These are phyloP conservation scores for Saposhnikovia divaricata DNA, from an alignment of 129 eudicot genomes.

Conservation along the genomic window DNA sequence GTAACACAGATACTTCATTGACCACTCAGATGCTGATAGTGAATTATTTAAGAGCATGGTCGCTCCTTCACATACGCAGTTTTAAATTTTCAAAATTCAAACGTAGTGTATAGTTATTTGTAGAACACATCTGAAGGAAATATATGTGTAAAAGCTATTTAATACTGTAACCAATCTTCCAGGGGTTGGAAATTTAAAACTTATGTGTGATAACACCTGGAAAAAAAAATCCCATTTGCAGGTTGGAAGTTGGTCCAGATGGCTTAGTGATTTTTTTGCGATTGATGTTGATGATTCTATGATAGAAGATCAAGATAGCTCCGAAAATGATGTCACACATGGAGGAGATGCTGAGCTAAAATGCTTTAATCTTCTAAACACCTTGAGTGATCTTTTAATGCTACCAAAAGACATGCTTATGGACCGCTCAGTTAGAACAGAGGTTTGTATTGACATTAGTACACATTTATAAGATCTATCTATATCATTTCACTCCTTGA, in stretches of 20 bases:
- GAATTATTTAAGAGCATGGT: not conserved
- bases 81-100: slow-evolving; percentile 1
- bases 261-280: slow-evolving; percentile 67
- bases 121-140: not conserved
- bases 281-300: slow-evolving; percentile 35
- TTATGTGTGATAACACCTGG: not conserved
- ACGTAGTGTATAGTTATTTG: not conserved
- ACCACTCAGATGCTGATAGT: not conserved
- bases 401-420: slow-evolving; percentile 95
- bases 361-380: slow-evolving; percentile 63
- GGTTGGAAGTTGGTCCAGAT: slow-evolving; percentile 97
- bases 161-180: not conserved
- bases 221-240: slow-evolving; percentile 18
- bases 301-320: slow-evolving; percentile 22
- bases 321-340: slow-evolving; percentile 24
- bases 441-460: slow-evolving; percentile 34
- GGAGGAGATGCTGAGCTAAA: slow-evolving; percentile 37
- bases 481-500: not conserved
- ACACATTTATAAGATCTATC: not conserved
- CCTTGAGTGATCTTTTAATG: slow-evolving; percentile 93
- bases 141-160: not conserved
- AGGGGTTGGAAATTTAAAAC: not conserved
- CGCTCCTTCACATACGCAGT: not conserved
- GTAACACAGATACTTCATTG: not conserved
- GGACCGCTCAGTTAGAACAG: slow-evolving; percentile 70